These are phyloP conservation scores for Agaricus bisporus DNA, from an alignment of 768 basidiomycete species.

Conservation along the genomic window DNA sequence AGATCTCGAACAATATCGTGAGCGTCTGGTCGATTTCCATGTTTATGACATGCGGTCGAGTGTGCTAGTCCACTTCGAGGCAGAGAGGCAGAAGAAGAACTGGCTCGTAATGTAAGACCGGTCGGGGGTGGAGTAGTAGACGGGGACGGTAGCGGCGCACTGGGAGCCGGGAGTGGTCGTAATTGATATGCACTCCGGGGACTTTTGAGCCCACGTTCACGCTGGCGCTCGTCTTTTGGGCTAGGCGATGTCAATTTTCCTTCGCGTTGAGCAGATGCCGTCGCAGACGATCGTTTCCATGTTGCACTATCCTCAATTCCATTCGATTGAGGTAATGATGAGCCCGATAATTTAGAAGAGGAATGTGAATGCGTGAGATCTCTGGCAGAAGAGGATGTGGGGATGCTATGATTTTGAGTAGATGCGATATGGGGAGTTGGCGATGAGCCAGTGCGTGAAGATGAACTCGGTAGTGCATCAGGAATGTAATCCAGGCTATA, in stretches of 20 bases:
- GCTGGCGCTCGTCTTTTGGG: background rate
- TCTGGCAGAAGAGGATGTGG: background rate
- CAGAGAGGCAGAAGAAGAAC: background rate
- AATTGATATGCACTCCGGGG: background rate
- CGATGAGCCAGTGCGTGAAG: background rate
- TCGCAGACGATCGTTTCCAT: constrained; percentile 27
- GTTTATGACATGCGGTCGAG: background rate
- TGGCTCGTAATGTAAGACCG: background rate
- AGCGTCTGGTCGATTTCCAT: constrained; percentile 57
- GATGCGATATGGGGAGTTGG: background rate
- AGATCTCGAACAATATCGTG: constrained; percentile 78
- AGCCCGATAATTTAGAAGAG: constrained; percentile 5
- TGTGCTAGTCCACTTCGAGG: background rate
- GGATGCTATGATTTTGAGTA: background rate
- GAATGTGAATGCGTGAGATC: background rate
- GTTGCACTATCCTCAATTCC: constrained; percentile 9
- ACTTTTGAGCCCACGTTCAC: background rate
- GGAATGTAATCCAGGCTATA: constrained; percentile 2
- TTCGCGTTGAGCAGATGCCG: background rate
- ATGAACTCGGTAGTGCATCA: background rate
- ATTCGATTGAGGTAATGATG: background rate
- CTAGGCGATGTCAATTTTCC: background rate
- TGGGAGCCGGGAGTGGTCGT: constrained; percentile 6
- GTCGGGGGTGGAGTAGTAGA: constrained; percentile 9
- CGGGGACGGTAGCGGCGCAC: constrained; percentile 9